Evolutionary conservation across 1,139 yeast genomes (phyloP).

Genomic region (Insectozyma bohioensis): DNA sequence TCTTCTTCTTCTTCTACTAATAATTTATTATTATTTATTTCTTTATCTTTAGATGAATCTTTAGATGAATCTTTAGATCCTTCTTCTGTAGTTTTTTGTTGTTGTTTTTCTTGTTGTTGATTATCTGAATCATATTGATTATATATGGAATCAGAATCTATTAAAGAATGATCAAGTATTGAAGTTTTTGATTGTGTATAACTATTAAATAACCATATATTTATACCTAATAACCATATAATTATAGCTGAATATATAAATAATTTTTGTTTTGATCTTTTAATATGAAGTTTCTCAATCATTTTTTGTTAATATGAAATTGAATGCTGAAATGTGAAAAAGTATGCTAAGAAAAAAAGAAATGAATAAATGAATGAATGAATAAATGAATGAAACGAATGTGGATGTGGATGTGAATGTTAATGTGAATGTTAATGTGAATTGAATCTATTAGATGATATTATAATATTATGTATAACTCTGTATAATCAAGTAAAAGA

Average conservation of each 20-base stretch:
- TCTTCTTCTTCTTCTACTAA: not conserved
- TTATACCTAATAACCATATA: slow-evolving; percentile 12
- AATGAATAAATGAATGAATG: too few relatives aligned
- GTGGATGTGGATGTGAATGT: too few relatives aligned
- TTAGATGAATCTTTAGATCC: slow-evolving; percentile 1
- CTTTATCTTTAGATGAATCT: not conserved
- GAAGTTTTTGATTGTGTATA: slow-evolving; percentile 3
- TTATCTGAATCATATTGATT: slow-evolving; percentile 10
- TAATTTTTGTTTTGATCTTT: slow-evolving; percentile 13
- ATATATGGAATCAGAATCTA: slow-evolving; percentile 11
- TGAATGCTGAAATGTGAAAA: too few relatives aligned
- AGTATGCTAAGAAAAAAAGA: too few relatives aligned
- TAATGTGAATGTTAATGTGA: too few relatives aligned
- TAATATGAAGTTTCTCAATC: slow-evolving; percentile 13
- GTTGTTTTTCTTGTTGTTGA: not conserved
- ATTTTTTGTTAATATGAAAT: too few relatives aligned
- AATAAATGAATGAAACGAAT: too few relatives aligned
- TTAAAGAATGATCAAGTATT: slow-evolving; percentile 1
- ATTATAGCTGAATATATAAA: slow-evolving; percentile 10
- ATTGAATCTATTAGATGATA: too few relatives aligned
- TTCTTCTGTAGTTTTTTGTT: not conserved
- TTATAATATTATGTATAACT: too few relatives aligned
- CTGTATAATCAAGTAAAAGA: too few relatives aligned
- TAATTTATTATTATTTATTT: not conserved
- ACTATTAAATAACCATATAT: slow-evolving; percentile 12